A percentile compares a stretch with the other conserved stretches of the same genome.
Evolutionary conservation across 2,329 filamentous ascomycete genomes (phyloP).

Genomic region (Hypoxylon sp.): DNA sequence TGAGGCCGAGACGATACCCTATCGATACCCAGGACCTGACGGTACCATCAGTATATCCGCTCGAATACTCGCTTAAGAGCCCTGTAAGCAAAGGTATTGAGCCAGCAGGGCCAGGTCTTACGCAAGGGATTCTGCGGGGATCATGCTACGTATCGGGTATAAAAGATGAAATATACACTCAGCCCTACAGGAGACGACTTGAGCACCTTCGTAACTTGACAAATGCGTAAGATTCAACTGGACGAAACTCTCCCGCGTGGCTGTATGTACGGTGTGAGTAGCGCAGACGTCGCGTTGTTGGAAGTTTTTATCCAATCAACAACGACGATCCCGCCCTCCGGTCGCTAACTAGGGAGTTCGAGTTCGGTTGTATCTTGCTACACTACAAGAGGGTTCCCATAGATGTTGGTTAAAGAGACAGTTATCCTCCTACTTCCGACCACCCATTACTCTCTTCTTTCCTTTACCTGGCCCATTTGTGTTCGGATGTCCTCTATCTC

Average conservation of each 20-base stretch:
- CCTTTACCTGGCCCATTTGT: background rate
- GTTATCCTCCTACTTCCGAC: background rate
- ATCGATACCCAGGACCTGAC: background rate
- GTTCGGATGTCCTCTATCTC: background rate
- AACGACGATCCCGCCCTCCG: no score
- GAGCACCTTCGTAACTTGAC: background rate
- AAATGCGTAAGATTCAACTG: background rate
- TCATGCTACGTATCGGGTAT: background rate
- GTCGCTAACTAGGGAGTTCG: no score
- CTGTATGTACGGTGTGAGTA: background rate
- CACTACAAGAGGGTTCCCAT: background rate
- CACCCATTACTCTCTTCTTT: background rate
- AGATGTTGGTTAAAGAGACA: background rate
- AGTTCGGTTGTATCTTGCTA: no score
- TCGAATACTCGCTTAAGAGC: background rate
- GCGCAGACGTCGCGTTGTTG: no score
- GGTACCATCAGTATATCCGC: background rate
- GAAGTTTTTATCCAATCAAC: no score
- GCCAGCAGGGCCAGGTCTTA: background rate
- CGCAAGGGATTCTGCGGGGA: background rate
- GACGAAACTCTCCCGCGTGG: background rate
- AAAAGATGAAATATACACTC: background rate
- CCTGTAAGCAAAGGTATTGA: background rate
- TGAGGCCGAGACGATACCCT: conserved; percentile 1
- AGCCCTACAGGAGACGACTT: background rate